phyloP scores from a whole-genome alignment of 2,329 filamentous ascomycete genomes.

The Trichophyton simii region DNA sequence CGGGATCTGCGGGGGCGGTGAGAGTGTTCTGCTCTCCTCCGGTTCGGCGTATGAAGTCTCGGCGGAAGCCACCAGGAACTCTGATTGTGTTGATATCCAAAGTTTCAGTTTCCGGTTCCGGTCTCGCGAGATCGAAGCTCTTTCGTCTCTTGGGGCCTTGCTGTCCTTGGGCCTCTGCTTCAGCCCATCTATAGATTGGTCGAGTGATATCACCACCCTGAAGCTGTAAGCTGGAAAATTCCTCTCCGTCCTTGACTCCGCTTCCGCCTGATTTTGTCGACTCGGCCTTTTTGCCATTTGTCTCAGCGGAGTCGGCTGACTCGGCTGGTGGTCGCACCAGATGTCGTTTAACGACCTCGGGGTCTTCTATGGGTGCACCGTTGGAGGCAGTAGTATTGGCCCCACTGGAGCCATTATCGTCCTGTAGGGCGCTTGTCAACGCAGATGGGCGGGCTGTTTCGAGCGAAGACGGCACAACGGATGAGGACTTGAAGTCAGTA shows the following conservation, averaged over 20 bases:
- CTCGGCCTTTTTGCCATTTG: slow-evolving; percentile 22
- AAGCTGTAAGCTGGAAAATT: slow-evolving; percentile 84
- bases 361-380: slow-evolving; percentile 62
- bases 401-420: slow-evolving; percentile 32
- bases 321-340: slow-evolving; percentile 53
- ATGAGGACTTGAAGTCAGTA: slow-evolving; percentile 53
- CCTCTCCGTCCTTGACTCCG: slow-evolving; percentile 43
- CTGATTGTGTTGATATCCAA: slow-evolving; percentile 84
- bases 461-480: slow-evolving; percentile 45
- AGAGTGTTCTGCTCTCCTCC: slow-evolving; percentile 45
- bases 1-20: slow-evolving; percentile 27
- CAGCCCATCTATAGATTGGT: slow-evolving; percentile 92
- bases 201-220: slow-evolving; percentile 92
- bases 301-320: not conserved
- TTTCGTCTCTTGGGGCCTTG: slow-evolving; percentile 56
- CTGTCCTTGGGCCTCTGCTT: slow-evolving; percentile 60
- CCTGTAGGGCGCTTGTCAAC: slow-evolving; percentile 72
- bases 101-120: slow-evolving; percentile 65
- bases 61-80: slow-evolving; percentile 81
- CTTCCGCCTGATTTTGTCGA: slow-evolving; percentile 20
- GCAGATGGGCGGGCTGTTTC: slow-evolving; percentile 70
- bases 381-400: slow-evolving; percentile 29
- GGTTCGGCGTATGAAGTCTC: slow-evolving; percentile 72
- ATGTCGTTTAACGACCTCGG: slow-evolving; percentile 82
- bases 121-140: slow-evolving; percentile 69